Base-by-base conservation (phyloP, 495 filamentous ascomycete genomes). In the Aspergillus saccharolyticus region DNA sequence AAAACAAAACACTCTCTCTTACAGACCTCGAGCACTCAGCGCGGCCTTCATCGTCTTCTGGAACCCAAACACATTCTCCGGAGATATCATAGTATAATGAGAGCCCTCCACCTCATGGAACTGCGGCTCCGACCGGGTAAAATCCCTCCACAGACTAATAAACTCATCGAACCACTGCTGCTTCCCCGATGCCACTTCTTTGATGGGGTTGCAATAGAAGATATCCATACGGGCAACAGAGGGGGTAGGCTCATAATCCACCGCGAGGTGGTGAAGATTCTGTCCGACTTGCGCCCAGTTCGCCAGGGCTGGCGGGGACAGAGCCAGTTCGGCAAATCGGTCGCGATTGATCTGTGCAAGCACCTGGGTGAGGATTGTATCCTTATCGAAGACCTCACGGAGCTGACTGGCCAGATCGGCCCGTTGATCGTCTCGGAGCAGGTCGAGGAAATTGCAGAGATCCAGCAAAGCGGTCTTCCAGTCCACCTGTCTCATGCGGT, bases 221-320 rank as follows among this genome's bases (percentile, higher is more conserved):
- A 82, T 70, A 62, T 84, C 79, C 53, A 84, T 76, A 0, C 44
- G 17, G 0, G 50, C 52, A 0, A 83, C 72, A 1, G 16, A 51
- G 1, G 78, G 77, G 3, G 8, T n/a, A 0, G 81, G 80, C 24
- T 83, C 80, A 58, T 82, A 84, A 30, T 80, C 67, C 17, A 59
- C 58, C 0, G 73, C 74, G 5, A 78, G 70, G 15, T 56, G 63
- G 54, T 80, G 78, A 49, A 80, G 52, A 0, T 52, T 54, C 18
- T 63, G 68, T 22, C 78, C 71, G 7, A 82, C 30, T 17, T 66
- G 61, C 1, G 66, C 68, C 79, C 78, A 81, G 5, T 62, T 68
- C 12, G 54, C 57, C 9, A 78, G 57, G 4, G 50, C 56, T 8
- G 61, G 53, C 39, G 51, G 48, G 7, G 61, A 61, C 6, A 81